phyloP scores from a whole-genome alignment of 495 filamentous ascomycete genomes.

The Aspergillus steynii region DNA sequence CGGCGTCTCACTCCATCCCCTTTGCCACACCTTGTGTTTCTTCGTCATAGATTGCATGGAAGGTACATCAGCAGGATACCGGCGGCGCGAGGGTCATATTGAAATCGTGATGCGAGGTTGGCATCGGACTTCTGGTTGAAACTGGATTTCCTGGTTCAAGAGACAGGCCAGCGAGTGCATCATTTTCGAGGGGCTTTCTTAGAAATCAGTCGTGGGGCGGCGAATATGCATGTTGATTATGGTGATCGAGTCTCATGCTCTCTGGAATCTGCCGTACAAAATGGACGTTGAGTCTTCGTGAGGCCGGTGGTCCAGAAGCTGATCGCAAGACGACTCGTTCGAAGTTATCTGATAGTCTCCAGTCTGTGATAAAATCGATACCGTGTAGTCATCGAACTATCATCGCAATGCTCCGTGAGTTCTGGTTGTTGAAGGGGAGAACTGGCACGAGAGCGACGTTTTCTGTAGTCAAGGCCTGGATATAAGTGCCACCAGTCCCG shows the following conservation, averaged over 20 bases:
- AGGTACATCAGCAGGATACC: not conserved
- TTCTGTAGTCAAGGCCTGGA: not conserved
- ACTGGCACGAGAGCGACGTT: not conserved
- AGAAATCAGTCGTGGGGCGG: too few relatives aligned
- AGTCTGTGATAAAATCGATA: not conserved
- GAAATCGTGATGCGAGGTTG: not conserved
- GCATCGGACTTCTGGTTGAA: not conserved
- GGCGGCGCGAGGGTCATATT: not conserved
- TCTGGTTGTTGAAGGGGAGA: not conserved
- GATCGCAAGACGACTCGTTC: not conserved
- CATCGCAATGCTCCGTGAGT: not conserved
- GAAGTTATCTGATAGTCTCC: not conserved
- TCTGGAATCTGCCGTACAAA: not conserved
- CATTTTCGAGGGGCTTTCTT: too few relatives aligned
- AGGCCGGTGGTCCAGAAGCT: not conserved
- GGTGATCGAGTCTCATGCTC: too few relatives aligned
- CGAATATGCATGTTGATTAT: too few relatives aligned
- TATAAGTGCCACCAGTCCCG: slow-evolving; percentile 9
- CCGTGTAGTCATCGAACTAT: not conserved
- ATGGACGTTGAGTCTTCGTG: not conserved
- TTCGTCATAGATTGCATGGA: not conserved
- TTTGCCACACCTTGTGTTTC: not conserved
- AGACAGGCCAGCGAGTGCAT: too few relatives aligned
- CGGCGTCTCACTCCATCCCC: not conserved
- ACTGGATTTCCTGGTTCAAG: too few relatives aligned